These are phyloP conservation scores for Monilinia fructigena DNA, from an alignment of 2,329 filamentous ascomycete genomes.

Conservation along the genomic window DNA sequence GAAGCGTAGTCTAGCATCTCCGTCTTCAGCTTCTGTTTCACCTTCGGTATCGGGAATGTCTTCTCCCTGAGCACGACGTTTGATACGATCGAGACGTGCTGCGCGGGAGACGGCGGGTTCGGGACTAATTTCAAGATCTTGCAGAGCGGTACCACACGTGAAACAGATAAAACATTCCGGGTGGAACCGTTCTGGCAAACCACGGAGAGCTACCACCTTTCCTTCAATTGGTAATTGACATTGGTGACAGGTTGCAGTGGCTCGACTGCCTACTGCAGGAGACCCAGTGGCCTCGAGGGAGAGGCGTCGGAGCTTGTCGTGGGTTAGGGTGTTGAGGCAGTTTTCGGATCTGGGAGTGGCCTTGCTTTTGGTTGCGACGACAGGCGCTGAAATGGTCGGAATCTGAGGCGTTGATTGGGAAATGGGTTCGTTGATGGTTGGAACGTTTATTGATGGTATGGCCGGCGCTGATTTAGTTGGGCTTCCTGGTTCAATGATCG, in stretches of 20 bases:
- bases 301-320: constrained; percentile 39
- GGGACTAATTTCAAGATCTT: constrained; percentile 94
- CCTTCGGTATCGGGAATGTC: constrained; percentile 61
- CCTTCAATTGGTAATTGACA: constrained; percentile 85
- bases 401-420: constrained; percentile 28
- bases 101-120: constrained; percentile 73
- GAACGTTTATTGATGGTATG: constrained; percentile 34
- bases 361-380: constrained; percentile 32
- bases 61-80: constrained; percentile 59
- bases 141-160: constrained; percentile 80
- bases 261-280: constrained; percentile 52
- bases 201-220: constrained; percentile 80
- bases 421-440: constrained; percentile 33
- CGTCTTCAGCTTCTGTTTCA: constrained; percentile 66
- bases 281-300: constrained; percentile 55
- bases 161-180: constrained; percentile 91
- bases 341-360: constrained; percentile 44
- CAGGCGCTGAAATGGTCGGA: constrained; percentile 37
- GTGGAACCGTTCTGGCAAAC: constrained; percentile 75
- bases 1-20: constrained; percentile 74
- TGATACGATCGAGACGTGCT: constrained; percentile 73
- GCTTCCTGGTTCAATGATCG: constrained; percentile 40
- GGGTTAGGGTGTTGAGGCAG: constrained; percentile 33
- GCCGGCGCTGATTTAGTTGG: constrained; percentile 31
- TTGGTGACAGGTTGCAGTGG: constrained; percentile 76